A percentile compares a stretch with the other conserved stretches of the same genome.
phyloP scores from a whole-genome alignment of 768 basidiomycete species.

The Macrolepiota albuminosa region DNA sequence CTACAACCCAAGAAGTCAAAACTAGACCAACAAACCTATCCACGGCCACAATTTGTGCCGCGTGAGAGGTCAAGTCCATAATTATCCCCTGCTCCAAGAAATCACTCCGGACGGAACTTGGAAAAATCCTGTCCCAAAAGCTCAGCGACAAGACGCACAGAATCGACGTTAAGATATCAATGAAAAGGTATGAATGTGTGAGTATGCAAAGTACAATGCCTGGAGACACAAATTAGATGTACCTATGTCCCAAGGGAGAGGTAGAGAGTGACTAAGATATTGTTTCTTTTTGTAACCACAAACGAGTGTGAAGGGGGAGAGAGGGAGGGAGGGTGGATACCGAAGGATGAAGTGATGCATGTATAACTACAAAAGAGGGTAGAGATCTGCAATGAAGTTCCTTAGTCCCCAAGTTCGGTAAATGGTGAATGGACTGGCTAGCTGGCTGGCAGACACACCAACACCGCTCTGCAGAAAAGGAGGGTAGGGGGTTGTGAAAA shows the following conservation, averaged over 20 bases:
- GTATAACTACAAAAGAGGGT: background rate
- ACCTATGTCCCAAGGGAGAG: constrained; percentile 10
- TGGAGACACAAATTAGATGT: constrained; percentile 15
- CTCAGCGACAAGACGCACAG: too few relatives aligned
- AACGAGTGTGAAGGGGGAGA: background rate
- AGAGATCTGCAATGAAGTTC: constrained; percentile 6
- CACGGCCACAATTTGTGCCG: too few relatives aligned
- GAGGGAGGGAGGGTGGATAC: too few relatives aligned
- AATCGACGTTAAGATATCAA: background rate
- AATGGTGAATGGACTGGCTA: background rate
- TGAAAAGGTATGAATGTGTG: constrained; percentile 17
- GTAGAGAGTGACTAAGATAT: constrained; percentile 13
- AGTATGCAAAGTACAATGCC: constrained; percentile 22
- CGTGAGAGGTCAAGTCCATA: too few relatives aligned
- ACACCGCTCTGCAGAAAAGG: background rate
- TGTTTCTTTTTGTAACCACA: constrained; percentile 9
- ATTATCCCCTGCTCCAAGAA: too few relatives aligned
- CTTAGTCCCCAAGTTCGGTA: background rate
- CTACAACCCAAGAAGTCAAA: too few relatives aligned
- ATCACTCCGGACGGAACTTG: too few relatives aligned
- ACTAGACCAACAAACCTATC: too few relatives aligned
- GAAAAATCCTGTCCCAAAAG: too few relatives aligned
- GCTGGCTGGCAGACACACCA: constrained; percentile 3
- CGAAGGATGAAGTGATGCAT: background rate
- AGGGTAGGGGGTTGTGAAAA: constrained; percentile 1